Percentiles rank a stretch among this genome's conserved stretches.
Evolutionary conservation across 257 asterid species (phyloP).

Genomic region (Nemophila menziesii): DNA sequence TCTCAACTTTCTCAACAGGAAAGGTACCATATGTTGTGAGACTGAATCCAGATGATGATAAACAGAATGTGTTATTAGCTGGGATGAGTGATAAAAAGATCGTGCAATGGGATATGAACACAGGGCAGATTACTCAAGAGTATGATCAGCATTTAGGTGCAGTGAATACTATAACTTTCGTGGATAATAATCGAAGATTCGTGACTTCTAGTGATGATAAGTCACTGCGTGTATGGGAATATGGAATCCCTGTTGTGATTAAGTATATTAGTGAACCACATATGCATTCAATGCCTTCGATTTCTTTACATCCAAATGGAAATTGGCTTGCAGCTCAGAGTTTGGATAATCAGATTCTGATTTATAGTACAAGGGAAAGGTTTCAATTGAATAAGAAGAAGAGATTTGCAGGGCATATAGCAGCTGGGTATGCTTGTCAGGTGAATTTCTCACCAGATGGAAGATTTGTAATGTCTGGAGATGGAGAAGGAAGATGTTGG

Average conservation of each 20-base stretch:
- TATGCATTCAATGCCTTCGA: conserved; percentile 98
- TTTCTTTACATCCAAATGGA: conserved; percentile 75
- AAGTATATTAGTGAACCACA: conserved; percentile 98
- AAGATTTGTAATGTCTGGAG: conserved; percentile 91
- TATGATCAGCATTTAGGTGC: conserved; percentile 99
- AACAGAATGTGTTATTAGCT: conserved; percentile 88
- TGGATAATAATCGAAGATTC: conserved; percentile 90
- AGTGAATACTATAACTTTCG: conserved; percentile 90
- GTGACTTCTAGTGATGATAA: conserved; percentile 98
- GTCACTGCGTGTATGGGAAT: conserved; percentile 96
- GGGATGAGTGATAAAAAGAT: conserved; percentile 99
- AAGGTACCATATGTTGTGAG: conserved; percentile 87
- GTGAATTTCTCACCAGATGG: conserved; percentile 99
- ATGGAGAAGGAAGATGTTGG: conserved; percentile 98
- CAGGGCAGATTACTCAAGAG: conserved; percentile 95
- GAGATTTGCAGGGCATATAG: conserved; percentile 95
- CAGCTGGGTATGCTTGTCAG: conserved; percentile 96
- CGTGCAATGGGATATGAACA: conserved; percentile 95
- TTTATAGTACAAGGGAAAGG: conserved; percentile 85
- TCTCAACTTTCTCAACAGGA: conserved; percentile 84
- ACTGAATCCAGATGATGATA: conserved; percentile 96
- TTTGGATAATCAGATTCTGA: conserved; percentile 96
- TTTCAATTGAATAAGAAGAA: conserved; percentile 96
- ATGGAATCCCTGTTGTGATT: conserved; percentile 92
- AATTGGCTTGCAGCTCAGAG: conserved; percentile 99